A percentile compares a stretch with the other conserved stretches of the same genome.
phyloP scores from a whole-genome alignment of 768 basidiomycete genomes.

The Sistotremastrum niveocremeum region DNA sequence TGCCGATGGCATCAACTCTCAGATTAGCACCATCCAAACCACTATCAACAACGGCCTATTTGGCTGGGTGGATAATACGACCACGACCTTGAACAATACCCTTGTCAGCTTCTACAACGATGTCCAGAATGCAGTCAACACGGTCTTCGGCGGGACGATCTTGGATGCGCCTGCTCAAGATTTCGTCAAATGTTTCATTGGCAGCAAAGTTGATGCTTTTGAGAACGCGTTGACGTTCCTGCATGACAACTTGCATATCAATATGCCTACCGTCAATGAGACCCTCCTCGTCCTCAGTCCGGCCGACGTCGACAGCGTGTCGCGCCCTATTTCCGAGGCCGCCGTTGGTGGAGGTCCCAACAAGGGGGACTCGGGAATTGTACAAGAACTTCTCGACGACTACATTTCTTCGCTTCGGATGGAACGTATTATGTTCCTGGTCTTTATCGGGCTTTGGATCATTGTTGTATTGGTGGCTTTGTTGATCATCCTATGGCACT shows the following conservation, averaged over 20 bases:
- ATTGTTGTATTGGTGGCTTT: slow-evolving; percentile 74
- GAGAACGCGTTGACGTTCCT: slow-evolving; percentile 86
- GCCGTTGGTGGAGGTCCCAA: slow-evolving; percentile 61
- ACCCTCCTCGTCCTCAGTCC: slow-evolving; percentile 68
- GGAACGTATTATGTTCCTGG: slow-evolving; percentile 70
- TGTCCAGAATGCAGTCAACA: slow-evolving; percentile 62
- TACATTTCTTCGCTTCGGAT: slow-evolving; percentile 64
- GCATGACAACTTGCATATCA: slow-evolving; percentile 70
- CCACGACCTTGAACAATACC: slow-evolving; percentile 75
- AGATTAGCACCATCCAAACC: slow-evolving; percentile 54
- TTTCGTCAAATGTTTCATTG: slow-evolving; percentile 81
- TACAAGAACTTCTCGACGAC: slow-evolving; percentile 57
- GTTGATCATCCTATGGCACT: slow-evolving; percentile 56
- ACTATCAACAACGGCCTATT: slow-evolving; percentile 80
- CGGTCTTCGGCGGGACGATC: slow-evolving; percentile 74
- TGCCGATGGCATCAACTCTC: slow-evolving; percentile 62
- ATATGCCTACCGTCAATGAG: slow-evolving; percentile 68
- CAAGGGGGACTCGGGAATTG: slow-evolving; percentile 41
- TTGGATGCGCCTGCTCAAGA: slow-evolving; percentile 72
- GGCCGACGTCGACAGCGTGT: slow-evolving; percentile 54
- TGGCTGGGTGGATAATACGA: slow-evolving; percentile 91
- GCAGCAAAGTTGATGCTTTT: slow-evolving; percentile 78
- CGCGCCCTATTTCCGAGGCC: slow-evolving; percentile 57
- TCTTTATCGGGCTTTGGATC: slow-evolving; percentile 78
- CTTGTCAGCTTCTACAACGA: slow-evolving; percentile 79